These are phyloP conservation scores for Buddleja alternifolia DNA, from an alignment of 257 asterid genomes.

Conservation along the genomic window DNA sequence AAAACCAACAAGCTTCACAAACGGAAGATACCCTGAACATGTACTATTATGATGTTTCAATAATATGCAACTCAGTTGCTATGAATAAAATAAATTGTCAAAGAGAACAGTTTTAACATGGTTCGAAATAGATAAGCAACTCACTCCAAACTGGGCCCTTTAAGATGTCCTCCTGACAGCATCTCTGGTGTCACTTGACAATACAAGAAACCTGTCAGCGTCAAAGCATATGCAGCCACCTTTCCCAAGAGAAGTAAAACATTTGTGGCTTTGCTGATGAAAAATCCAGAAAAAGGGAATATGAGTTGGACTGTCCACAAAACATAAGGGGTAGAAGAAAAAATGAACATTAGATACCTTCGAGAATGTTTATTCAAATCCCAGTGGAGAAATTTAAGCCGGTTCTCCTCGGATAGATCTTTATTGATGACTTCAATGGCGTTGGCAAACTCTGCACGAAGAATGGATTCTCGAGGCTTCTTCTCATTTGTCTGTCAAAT, in stretches of 20 bases:
- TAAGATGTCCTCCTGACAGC: slow-evolving; percentile 54
- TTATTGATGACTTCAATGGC: slow-evolving; percentile 87
- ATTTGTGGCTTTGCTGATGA: slow-evolving; percentile 80
- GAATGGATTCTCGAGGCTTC: slow-evolving; percentile 94
- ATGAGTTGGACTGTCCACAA: slow-evolving; percentile 30
- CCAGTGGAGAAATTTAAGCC: slow-evolving; percentile 94
- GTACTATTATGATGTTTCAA: neutral
- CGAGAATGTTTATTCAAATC: slow-evolving; percentile 95
- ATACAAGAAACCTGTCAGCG: slow-evolving; percentile 87
- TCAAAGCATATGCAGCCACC: slow-evolving; percentile 91
- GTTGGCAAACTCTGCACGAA: slow-evolving; percentile 85
- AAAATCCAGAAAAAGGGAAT: slow-evolving; percentile 30
- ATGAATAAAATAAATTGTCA: slow-evolving; percentile 25
- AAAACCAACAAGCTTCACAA: slow-evolving; percentile 21
- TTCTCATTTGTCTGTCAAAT: slow-evolving; percentile 80
- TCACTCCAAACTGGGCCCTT: slow-evolving; percentile 66
- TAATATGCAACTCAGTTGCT: neutral
- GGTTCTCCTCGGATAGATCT: slow-evolving; percentile 79
- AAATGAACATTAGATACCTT: slow-evolving; percentile 51
- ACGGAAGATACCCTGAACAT: slow-evolving; percentile 17
- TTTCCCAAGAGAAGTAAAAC: slow-evolving; percentile 82
- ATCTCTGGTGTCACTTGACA: slow-evolving; percentile 61
- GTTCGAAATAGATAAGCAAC: slow-evolving; percentile 35
- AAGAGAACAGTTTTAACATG: slow-evolving; percentile 11
- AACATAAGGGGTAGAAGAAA: slow-evolving; percentile 25